Conservation (phyloP, 257 asterid genomes). For the Solanum chmielewskii region DNA sequence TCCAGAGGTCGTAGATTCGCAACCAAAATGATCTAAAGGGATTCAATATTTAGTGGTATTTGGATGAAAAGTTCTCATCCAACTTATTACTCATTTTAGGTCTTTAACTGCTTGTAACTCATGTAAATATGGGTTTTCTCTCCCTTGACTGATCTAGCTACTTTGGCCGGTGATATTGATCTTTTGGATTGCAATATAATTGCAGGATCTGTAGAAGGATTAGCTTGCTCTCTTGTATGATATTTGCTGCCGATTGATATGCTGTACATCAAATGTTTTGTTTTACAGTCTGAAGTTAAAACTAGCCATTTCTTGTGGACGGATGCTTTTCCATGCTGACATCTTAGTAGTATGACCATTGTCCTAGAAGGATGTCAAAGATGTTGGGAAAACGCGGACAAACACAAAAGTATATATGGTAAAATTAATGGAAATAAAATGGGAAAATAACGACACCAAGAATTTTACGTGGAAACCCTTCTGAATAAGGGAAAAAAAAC, state of each 20-base stretch:
- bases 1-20: background rate
- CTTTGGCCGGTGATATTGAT: slow-evolving; percentile 68
- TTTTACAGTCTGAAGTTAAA: slow-evolving; percentile 81
- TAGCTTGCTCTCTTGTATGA: slow-evolving; percentile 91
- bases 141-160: slow-evolving; percentile 22
- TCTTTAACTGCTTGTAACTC: slow-evolving; percentile 12
- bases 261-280: slow-evolving; percentile 93
- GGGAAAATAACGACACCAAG: no score
- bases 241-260: slow-evolving; percentile 99
- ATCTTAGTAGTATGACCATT: slow-evolving; percentile 43
- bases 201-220: slow-evolving; percentile 99
- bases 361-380: slow-evolving; percentile 39
- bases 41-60: background rate
- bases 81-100: background rate
- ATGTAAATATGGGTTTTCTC: slow-evolving; percentile 14
- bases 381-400: no score
- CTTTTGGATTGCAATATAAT: slow-evolving; percentile 87
- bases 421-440: no score
- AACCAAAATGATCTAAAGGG: background rate
- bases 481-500: no score
- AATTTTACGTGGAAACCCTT: no score
- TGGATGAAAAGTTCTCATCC: background rate
- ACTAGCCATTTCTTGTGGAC: slow-evolving; percentile 14
- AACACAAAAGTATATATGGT: no score
- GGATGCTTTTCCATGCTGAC: slow-evolving; percentile 68